phyloP scores from a whole-genome alignment of 768 basidiomycete genomes.

The Psilocybe tampanensis region DNA sequence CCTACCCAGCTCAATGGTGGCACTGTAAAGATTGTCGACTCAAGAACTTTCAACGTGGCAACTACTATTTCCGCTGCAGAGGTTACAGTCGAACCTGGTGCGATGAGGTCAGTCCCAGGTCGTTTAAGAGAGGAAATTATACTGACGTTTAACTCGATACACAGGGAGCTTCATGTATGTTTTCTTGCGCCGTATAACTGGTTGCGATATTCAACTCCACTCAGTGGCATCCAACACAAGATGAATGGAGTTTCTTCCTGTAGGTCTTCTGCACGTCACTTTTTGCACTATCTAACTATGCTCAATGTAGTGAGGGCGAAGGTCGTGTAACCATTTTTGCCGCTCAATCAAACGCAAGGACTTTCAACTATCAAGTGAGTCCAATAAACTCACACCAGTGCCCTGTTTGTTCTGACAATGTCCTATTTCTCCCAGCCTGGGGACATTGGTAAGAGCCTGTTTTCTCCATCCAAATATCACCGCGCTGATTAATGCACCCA shows the following conservation, averaged over 20 bases:
- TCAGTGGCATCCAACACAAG: slow-evolving; percentile 73
- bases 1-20: slow-evolving; percentile 54
- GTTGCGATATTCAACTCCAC: background rate
- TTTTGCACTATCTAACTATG: slow-evolving; percentile 29
- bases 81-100: slow-evolving; percentile 58
- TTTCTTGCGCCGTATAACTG: background rate
- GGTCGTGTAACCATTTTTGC: slow-evolving; percentile 65
- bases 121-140: background rate
- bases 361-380: slow-evolving; percentile 59
- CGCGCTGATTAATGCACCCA: slow-evolving; percentile 10
- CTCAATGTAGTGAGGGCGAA: slow-evolving; percentile 39
- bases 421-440: slow-evolving; percentile 63
- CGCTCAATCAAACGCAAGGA: slow-evolving; percentile 51
- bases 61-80: slow-evolving; percentile 57
- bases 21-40: slow-evolving; percentile 60
- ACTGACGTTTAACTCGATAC: background rate
- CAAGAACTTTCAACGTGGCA: slow-evolving; percentile 51
- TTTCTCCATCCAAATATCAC: background rate
- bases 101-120: slow-evolving; percentile 46
- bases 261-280: slow-evolving; percentile 22
- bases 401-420: slow-evolving; percentile 44
- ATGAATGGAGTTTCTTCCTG: slow-evolving; percentile 69
- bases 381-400: slow-evolving; percentile 57
- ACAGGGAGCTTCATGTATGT: slow-evolving; percentile 56
- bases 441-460: slow-evolving; percentile 47